These are phyloP conservation scores for Celoporthe dispersa DNA, from an alignment of 2,329 filamentous ascomycete species.

Conservation along the genomic window DNA sequence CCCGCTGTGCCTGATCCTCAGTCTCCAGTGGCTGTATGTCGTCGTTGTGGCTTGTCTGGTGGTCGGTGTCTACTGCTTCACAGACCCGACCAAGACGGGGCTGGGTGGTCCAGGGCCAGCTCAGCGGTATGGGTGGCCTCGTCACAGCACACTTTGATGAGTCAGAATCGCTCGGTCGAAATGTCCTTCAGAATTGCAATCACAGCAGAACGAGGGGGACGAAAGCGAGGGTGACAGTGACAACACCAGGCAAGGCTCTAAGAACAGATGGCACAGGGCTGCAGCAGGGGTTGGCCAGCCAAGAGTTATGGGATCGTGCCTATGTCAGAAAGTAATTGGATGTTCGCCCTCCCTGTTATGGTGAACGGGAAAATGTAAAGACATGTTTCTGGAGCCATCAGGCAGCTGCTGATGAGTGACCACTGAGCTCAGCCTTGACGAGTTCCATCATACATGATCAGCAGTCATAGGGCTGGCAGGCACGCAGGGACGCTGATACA, in stretches of 20 bases:
- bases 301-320: neutral
- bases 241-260: neutral
- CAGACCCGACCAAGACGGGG: neutral
- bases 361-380: too few species aligned
- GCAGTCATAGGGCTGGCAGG: too few species aligned
- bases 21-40: conserved; percentile 3
- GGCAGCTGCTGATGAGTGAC: too few species aligned
- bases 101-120: neutral
- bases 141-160: neutral
- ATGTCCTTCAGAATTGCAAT: neutral
- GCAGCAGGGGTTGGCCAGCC: neutral
- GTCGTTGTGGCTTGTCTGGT: neutral
- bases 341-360: neutral
- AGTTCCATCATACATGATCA: too few species aligned
- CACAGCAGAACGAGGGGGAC: neutral
- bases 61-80: conserved; percentile 8
- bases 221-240: neutral
- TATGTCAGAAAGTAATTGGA: neutral
- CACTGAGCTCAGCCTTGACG: too few species aligned
- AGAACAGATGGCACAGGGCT: too few species aligned
- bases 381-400: too few species aligned
- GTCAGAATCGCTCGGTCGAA: neutral
- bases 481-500: too few species aligned
- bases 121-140: neutral
- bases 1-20: neutral